Evolutionary conservation across 257 asterid genomes (phyloP), one percentile per base, ranked within the genome.

Genomic region (Ligustrum vulgare): DNA sequence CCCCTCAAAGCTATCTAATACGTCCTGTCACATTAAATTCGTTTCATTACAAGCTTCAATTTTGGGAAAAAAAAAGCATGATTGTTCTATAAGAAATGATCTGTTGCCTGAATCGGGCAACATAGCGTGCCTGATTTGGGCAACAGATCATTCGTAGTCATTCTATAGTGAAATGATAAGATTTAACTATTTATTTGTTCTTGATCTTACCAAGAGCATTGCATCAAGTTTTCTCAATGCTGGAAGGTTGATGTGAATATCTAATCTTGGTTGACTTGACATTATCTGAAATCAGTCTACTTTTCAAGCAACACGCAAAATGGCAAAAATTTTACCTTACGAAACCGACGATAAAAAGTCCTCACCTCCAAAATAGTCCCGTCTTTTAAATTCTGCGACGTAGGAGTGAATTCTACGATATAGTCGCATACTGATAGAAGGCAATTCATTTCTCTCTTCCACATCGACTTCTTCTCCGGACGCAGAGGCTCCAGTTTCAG

Each of bases 391-490:
- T 69, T 77, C 65, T 93, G 97, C 64, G 87, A 71, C 13, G 89
- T 78, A 4, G 96, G 92, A 22, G 84, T 82, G 49, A 89, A 81
- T 75, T 94, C 97, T 8, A 90, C 85, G 2, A 94, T 94, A 83
- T 85, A 88, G 78, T 94, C 96, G 79, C 98, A 90, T 1, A 90
- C 86, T 54, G 92, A 90, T 68, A 90, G 47, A 54, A 91, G 82
- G 71, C 96, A 94, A 31, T 86, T 87, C 97, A 91, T 94, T 84
- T 91, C 98, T 85, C 96, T 87, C 77, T 83, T 90, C 98, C 97
- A 94, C 94, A 87, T 91, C 77, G 78, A 22, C 73, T 86, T 90
- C 84, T 87, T 91, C 20, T 91, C 97, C 16, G 60, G 74, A 72
- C 79, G 85, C 80, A 94, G 70, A 58, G 97, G 97, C 83, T 93